Evolutionary conservation across 805 yeast genomes (phyloP).

Genomic region (Metschnikowia lunata): DNA sequence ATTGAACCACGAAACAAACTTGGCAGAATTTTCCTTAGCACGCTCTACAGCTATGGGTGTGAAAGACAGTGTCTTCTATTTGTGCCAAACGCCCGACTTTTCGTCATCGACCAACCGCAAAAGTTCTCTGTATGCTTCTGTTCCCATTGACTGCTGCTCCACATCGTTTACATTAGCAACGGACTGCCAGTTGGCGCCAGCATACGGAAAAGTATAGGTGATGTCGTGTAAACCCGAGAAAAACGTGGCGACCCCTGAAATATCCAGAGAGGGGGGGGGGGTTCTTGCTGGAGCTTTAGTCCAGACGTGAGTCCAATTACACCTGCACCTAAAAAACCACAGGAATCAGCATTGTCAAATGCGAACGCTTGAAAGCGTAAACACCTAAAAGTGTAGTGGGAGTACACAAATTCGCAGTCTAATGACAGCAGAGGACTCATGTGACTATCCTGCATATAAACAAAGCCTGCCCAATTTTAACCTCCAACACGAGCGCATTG

Average conservation of each 20-base stretch:
- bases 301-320: conserved; percentile 38
- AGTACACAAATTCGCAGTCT: no score
- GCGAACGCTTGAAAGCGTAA: no score
- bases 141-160: conserved; percentile 33
- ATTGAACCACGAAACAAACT: conserved; percentile 44
- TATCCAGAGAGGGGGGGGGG: conserved; percentile 13
- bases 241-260: conserved; percentile 32
- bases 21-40: conserved; percentile 4
- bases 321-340: conserved; percentile 29
- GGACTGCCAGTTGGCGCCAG: conserved; percentile 71
- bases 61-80: conserved; percentile 12
- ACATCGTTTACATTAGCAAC: conserved; percentile 44
- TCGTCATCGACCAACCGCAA: conserved; percentile 46
- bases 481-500: no score
- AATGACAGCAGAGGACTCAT: no score
- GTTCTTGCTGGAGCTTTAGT: conserved; percentile 21
- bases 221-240: conserved; percentile 53
- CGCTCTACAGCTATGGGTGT: conserved; percentile 12
- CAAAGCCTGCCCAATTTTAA: no score
- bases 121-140: conserved; percentile 45
- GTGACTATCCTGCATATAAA: no score
- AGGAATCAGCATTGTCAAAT: conserved; percentile 2
- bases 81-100: conserved; percentile 37
- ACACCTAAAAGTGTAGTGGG: no score
- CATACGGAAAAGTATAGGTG: conserved; percentile 61